phyloP scores from a whole-genome alignment of 2,329 filamentous ascomycete genomes.

The Teratosphaeria destructans region DNA sequence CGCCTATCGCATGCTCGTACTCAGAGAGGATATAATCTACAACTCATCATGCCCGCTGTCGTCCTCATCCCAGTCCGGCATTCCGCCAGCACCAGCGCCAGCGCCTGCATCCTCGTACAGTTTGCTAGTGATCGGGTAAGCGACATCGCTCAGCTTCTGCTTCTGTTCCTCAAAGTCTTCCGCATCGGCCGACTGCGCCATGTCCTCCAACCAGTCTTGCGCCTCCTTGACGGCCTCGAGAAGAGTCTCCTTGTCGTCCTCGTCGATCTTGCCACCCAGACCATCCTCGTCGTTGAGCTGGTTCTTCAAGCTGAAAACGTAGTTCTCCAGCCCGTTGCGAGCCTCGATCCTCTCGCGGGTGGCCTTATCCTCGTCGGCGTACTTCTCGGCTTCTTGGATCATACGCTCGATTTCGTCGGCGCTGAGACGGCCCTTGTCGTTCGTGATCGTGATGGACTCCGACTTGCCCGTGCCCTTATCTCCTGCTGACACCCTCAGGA shows the following conservation, averaged over 20 bases:
- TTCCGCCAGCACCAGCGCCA: conserved; percentile 41
- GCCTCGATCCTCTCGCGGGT: conserved; percentile 94
- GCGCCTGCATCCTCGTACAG: conserved; percentile 56
- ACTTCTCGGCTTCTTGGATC: conserved; percentile 97
- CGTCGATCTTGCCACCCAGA: conserved; percentile 95
- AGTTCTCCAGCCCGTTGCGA: conserved; percentile 96
- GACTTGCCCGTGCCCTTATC: conserved; percentile 98
- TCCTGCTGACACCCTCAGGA: conserved; percentile 87
- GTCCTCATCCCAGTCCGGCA: conserved; percentile 55
- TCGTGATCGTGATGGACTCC: conserved; percentile 97
- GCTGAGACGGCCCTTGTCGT: conserved; percentile 96
- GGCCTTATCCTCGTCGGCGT: conserved; percentile 98
- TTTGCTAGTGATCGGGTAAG: conserved; percentile 98
- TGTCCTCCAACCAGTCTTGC: conserved; percentile 94
- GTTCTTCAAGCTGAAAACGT: conserved; percentile 98
- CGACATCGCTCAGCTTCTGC: conserved; percentile 94
- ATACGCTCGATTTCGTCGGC: conserved; percentile 98
- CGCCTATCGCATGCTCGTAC: neutral
- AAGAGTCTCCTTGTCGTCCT: conserved; percentile 96
- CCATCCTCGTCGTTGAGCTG: conserved; percentile 95
- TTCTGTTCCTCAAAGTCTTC: conserved; percentile 99
- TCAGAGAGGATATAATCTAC: conserved; percentile 18
- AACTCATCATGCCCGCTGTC: conserved; percentile 41
- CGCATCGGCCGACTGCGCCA: conserved; percentile 68
- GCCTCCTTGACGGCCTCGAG: conserved; percentile 95